phyloP scores from a whole-genome alignment of 2,329 filamentous ascomycete genomes.

The Aureobasidium sp. region DNA sequence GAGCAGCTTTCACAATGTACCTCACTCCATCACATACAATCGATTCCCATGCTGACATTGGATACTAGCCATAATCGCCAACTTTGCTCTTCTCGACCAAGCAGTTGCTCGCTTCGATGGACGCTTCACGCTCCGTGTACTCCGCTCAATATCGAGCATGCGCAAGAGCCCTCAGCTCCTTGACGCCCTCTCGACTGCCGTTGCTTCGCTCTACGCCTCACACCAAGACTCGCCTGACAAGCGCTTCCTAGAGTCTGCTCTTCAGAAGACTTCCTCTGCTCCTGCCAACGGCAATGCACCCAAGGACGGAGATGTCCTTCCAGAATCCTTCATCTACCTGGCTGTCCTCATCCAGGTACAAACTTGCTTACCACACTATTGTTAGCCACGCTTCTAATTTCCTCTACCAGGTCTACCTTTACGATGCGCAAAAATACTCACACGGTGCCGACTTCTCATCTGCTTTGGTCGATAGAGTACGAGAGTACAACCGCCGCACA shows the following conservation, averaged over 20 bases:
- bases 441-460: constrained; percentile 78
- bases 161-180: constrained; percentile 61
- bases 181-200: constrained; percentile 26
- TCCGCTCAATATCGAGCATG: constrained; percentile 91
- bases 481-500: constrained; percentile 84
- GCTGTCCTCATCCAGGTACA: constrained; percentile 31
- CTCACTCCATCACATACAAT: background rate
- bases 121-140: constrained; percentile 86
- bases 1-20: constrained; percentile 16
- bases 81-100: constrained; percentile 84
- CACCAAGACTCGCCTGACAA: constrained; percentile 14
- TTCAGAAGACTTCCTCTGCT: constrained; percentile 13
- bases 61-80: constrained; percentile 79
- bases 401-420: constrained; percentile 67
- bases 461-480: constrained; percentile 75
- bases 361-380: background rate
- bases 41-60: constrained; percentile 2
- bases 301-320: constrained; percentile 25
- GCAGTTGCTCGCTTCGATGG: constrained; percentile 90
- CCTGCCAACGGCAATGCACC: constrained; percentile 13
- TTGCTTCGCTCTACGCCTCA: constrained; percentile 16
- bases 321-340: constrained; percentile 32
- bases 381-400: background rate
- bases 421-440: constrained; percentile 75
- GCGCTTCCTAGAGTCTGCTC: constrained; percentile 16